Percentiles rank a stretch among this genome's conserved stretches.
Conservation (phyloP, 2,329 filamentous ascomycete genomes). For the Teratosphaeria nubilosa region DNA sequence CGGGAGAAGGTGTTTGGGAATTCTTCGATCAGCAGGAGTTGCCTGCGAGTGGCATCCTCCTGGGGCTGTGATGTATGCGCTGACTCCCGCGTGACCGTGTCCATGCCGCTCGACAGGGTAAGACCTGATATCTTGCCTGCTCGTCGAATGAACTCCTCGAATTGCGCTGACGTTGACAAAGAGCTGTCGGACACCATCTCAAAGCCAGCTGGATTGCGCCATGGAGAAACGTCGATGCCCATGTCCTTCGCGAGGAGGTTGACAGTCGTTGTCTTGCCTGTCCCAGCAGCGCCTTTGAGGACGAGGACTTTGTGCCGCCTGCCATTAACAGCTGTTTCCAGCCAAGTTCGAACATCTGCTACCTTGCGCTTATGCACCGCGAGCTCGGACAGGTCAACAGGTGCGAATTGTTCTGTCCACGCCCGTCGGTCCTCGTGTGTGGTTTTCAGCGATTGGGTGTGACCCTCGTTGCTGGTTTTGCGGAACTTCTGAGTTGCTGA, state of each 20-base stretch:
- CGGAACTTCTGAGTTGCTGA: slow-evolving; percentile 34
- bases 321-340: slow-evolving; percentile 62
- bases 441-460: slow-evolving; percentile 20
- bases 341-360: slow-evolving; percentile 71
- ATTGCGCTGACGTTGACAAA: slow-evolving; percentile 65
- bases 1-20: slow-evolving; percentile 41
- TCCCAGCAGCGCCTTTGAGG: slow-evolving; percentile 81
- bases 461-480: slow-evolving; percentile 27
- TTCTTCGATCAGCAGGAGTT: slow-evolving; percentile 40
- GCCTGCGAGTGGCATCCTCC: slow-evolving; percentile 5
- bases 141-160: slow-evolving; percentile 82
- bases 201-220: slow-evolving; percentile 69
- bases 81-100: not conserved
- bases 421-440: slow-evolving; percentile 52
- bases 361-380: slow-evolving; percentile 95
- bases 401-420: slow-evolving; percentile 81
- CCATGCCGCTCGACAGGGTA: slow-evolving; percentile 31
- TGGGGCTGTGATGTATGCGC: not conserved
- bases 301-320: slow-evolving; percentile 36
- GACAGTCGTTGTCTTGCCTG: slow-evolving; percentile 85
- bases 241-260: slow-evolving; percentile 68
- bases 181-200: slow-evolving; percentile 47
- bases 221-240: slow-evolving; percentile 70
- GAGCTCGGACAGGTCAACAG: slow-evolving; percentile 65
- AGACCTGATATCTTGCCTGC: slow-evolving; percentile 72